Percentiles rank a stretch among this genome's conserved stretches.
phyloP scores from a whole-genome alignment of 2,329 filamentous ascomycete species.

The Aschersonia sp. region DNA sequence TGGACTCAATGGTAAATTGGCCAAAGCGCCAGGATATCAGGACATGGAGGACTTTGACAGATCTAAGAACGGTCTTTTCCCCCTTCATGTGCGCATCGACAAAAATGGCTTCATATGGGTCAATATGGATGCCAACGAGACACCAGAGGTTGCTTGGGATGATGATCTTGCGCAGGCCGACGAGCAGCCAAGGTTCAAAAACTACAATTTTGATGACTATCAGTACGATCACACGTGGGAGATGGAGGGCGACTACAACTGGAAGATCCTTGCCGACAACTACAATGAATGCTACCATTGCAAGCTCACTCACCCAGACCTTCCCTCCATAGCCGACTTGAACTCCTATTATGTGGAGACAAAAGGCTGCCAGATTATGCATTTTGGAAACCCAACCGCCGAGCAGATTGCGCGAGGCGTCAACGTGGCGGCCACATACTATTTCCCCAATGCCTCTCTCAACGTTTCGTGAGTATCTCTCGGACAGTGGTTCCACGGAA shows the following conservation, averaged over 20 bases:
- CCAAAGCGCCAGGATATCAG: slow-evolving; percentile 45
- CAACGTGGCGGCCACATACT: slow-evolving; percentile 30
- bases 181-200: slow-evolving; percentile 25
- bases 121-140: slow-evolving; percentile 33
- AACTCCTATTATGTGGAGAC: slow-evolving; percentile 37
- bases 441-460: slow-evolving; percentile 34
- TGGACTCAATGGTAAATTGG: slow-evolving; percentile 37
- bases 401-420: slow-evolving; percentile 33
- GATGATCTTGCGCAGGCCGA: slow-evolving; percentile 36
- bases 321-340: slow-evolving; percentile 40
- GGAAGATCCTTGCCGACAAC: slow-evolving; percentile 47
- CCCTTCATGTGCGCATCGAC: slow-evolving; percentile 38
- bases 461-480: slow-evolving; percentile 29
- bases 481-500: no score
- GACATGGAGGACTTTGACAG: slow-evolving; percentile 40
- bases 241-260: slow-evolving; percentile 42
- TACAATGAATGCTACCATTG: slow-evolving; percentile 56
- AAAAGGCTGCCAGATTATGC: slow-evolving; percentile 32
- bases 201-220: slow-evolving; percentile 37
- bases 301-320: slow-evolving; percentile 42
- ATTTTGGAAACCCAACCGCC: slow-evolving; percentile 28
- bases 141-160: slow-evolving; percentile 33
- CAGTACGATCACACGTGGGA: slow-evolving; percentile 42
- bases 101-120: slow-evolving; percentile 41
- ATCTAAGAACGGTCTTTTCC: slow-evolving; percentile 38